Conservation (phyloP, 2,329 filamentous ascomycete species). For the Parafenestella ontariensis region DNA sequence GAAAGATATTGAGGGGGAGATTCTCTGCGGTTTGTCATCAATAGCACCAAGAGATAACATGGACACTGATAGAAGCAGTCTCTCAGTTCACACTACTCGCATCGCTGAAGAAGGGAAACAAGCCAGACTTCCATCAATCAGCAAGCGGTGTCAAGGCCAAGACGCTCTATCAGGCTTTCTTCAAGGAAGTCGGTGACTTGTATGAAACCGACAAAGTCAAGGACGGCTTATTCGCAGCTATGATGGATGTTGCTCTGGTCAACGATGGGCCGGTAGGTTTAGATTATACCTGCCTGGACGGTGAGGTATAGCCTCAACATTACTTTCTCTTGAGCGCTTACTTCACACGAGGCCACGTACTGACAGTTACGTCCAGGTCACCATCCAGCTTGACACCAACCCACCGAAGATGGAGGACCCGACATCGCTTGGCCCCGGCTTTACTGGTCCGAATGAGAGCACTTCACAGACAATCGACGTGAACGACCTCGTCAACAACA, state of each 20-base stretch:
- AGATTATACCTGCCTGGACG: slow-evolving; percentile 64
- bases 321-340: not conserved
- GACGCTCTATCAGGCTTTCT: slow-evolving; percentile 83
- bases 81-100: slow-evolving; percentile 96
- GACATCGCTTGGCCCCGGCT: slow-evolving; percentile 16
- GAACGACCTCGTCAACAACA: slow-evolving; percentile 40
- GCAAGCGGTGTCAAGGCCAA: slow-evolving; percentile 79
- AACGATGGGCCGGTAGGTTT: slow-evolving; percentile 81
- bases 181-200: slow-evolving; percentile 73
- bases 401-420: slow-evolving; percentile 51
- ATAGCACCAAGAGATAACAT: not conserved
- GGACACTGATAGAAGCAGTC: slow-evolving; percentile 62
- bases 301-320: slow-evolving; percentile 58
- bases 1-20: slow-evolving; percentile 84
- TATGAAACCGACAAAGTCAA: slow-evolving; percentile 81
- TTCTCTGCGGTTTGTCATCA: slow-evolving; percentile 79
- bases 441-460: not conserved
- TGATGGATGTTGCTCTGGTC: slow-evolving; percentile 95
- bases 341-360: not conserved
- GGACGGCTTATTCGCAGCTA: slow-evolving; percentile 96
- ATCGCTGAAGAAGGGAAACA: slow-evolving; percentile 92
- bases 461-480: slow-evolving; percentile 26
- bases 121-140: slow-evolving; percentile 93
- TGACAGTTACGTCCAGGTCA: slow-evolving; percentile 49
- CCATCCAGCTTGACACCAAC: slow-evolving; percentile 57